These are phyloP conservation scores for Citrus cavaleriei DNA, from an alignment of 345 rosid genomes.

Conservation along the genomic window DNA sequence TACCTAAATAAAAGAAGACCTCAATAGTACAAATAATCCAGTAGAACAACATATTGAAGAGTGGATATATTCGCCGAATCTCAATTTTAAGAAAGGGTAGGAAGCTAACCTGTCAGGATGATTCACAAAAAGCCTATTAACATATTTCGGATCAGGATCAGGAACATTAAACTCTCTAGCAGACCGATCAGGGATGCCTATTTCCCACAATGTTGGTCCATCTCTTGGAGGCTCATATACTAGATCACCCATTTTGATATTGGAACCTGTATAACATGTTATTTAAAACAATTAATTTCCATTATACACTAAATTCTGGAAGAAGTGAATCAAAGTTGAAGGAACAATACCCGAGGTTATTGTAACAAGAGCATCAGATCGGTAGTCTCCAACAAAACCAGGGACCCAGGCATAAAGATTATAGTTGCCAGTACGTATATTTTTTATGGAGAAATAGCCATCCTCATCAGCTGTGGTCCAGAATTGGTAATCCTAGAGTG, in stretches of 20 bases:
- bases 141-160: constrained; percentile 64
- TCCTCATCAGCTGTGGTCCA: constrained; percentile 63
- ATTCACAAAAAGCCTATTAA: constrained; percentile 61
- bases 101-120: constrained; percentile 70
- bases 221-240: constrained; percentile 75
- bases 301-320: not conserved
- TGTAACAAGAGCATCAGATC: constrained; percentile 33
- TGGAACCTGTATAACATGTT: constrained; percentile 36
- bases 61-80: not conserved
- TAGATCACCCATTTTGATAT: constrained; percentile 55
- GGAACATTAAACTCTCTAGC: constrained; percentile 79
- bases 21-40: not conserved
- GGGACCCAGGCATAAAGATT: constrained; percentile 86
- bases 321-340: not conserved
- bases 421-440: constrained; percentile 57
- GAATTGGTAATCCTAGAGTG: constrained; percentile 74
- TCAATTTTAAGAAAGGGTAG: not conserved
- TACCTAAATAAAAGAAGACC: not conserved
- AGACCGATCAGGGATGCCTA: constrained; percentile 81
- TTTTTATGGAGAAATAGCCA: constrained; percentile 63
- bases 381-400: constrained; percentile 83
- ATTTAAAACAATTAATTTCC: not conserved
- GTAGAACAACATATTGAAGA: not conserved
- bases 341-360: constrained; percentile 51
- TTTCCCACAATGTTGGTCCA: constrained; percentile 92